Percentiles rank a stretch among this genome's conserved stretches.
Conservation (phyloP, 192 early-diverging fungal species). For the Mortierella antarctica region DNA sequence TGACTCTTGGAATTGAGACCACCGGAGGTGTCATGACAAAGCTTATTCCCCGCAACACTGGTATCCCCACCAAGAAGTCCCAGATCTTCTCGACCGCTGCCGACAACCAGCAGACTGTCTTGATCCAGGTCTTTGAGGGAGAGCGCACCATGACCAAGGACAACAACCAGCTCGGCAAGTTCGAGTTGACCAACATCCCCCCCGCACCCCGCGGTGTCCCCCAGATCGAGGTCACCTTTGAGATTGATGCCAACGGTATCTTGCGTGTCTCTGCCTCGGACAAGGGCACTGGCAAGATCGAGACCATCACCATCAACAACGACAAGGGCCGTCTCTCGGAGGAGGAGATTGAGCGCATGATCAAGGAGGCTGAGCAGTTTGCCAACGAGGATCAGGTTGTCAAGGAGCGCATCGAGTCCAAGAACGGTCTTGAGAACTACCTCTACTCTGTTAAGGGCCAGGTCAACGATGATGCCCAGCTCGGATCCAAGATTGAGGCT, state of each 20-base stretch:
- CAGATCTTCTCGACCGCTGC: slow-evolving; percentile 98
- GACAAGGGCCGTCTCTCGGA: slow-evolving; percentile 95
- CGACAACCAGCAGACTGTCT: slow-evolving; percentile 96
- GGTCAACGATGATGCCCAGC: slow-evolving; percentile 83
- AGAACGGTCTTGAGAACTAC: slow-evolving; percentile 94
- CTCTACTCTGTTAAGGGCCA: slow-evolving; percentile 90
- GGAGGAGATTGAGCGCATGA: slow-evolving; percentile 98
- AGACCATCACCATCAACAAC: slow-evolving; percentile 97
- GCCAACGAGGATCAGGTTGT: slow-evolving; percentile 86
- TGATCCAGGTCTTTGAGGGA: slow-evolving; percentile 98
- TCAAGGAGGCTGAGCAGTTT: slow-evolving; percentile 94
- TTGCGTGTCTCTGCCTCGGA: slow-evolving; percentile 93
- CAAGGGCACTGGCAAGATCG: slow-evolving; percentile 96
- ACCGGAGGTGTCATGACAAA: slow-evolving; percentile 98
- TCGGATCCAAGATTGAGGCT: slow-evolving; percentile 85
- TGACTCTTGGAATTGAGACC: slow-evolving; percentile 98
- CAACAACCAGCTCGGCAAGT: slow-evolving; percentile 98
- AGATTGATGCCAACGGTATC: slow-evolving; percentile 95
- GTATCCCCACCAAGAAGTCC: slow-evolving; percentile 97
- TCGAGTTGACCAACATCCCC: slow-evolving; percentile 95
- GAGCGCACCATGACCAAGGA: slow-evolving; percentile 97
- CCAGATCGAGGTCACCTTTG: slow-evolving; percentile 98
- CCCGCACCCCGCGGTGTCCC: slow-evolving; percentile 95
- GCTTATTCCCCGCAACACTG: slow-evolving; percentile 92
- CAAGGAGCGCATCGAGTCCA: slow-evolving; percentile 90